Evolutionary conservation across 768 basidiomycete species (phyloP), one percentile per base, ranked within the genome.

Genomic region (Glaciozyma martinii): DNA sequence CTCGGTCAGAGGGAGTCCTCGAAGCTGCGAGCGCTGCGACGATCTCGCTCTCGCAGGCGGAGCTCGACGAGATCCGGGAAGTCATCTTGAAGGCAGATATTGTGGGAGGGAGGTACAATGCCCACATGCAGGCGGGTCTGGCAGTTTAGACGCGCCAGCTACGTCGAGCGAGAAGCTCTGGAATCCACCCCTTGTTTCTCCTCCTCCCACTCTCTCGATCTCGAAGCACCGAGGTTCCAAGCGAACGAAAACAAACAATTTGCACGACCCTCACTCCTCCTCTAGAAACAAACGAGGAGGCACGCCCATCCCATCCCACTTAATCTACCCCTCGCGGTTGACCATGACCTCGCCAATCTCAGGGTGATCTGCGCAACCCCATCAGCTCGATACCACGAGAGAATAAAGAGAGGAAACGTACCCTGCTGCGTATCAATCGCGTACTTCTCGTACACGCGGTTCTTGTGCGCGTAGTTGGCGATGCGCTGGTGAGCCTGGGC

Each of bases 1-100:
- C 70, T 27, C 61, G 66, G 6, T 43, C 60, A 0, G 57, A 44
- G 18, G 63, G 70, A 32, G 66, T 67, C 23, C 44, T 54, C 21
- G 81, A 84, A 69, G 82, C 82, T 56, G 73, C 80, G 58, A 72
- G 72, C n/a, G 80, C 79, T 0, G 79, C 78, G 40, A 75, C 80
- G 43, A 71, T 84, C 33, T 73, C 69, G 47, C 75, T 85, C 33
- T 73, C 77, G 23, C 66, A 75, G 5, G 75, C 75, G 9, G 84
- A 84, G 52, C 50, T 78, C 55, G 68, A 75, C 56, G 77, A 78
- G 59, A 77, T 84, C 52, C 74, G 79, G 49, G 67, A 75, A 27
- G 71, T 79, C 30, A 70, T 82, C 50, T 73, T 77, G 27, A 71
- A 63, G 12, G 70, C 75, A 47, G 74, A 76, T 3, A 75, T 81